phyloP scores from a whole-genome alignment of 2,329 filamentous ascomycete species.

The Nigrospora sphaerica region DNA sequence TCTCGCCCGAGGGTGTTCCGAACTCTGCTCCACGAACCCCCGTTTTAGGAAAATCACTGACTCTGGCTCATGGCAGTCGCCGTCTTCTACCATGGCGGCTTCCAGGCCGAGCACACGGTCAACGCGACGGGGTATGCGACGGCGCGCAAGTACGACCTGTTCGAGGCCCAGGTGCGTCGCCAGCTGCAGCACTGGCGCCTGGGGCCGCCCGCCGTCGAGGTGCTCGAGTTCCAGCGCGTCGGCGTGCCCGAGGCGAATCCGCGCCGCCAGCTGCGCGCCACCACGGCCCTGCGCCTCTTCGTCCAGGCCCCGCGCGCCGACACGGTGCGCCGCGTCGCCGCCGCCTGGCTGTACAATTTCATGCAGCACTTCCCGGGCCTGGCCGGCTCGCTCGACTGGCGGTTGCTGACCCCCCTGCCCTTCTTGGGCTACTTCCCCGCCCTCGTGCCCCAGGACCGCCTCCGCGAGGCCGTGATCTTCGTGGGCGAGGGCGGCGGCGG shows the following conservation, averaged over 20 bases:
- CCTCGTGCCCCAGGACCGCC: slow-evolving; percentile 15
- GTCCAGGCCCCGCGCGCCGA: slow-evolving; percentile 25
- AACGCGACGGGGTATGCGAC: slow-evolving; percentile 42
- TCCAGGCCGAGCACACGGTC: slow-evolving; percentile 33
- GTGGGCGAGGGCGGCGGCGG: slow-evolving; percentile 1
- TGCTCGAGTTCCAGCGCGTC: slow-evolving; percentile 45
- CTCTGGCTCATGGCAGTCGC: too few species aligned
- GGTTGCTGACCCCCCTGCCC: slow-evolving; percentile 28
- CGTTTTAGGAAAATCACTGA: too few species aligned
- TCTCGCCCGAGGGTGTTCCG: too few species aligned
- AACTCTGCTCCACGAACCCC: too few species aligned
- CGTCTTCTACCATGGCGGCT: slow-evolving; percentile 42
- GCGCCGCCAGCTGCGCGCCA: slow-evolving; percentile 29
- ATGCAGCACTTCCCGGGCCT: slow-evolving; percentile 38
- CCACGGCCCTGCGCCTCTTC: slow-evolving; percentile 37
- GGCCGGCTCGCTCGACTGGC: slow-evolving; percentile 32
- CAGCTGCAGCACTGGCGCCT: slow-evolving; percentile 28
- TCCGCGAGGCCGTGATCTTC: slow-evolving; percentile 12
- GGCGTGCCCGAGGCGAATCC: slow-evolving; percentile 30
- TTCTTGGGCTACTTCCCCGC: slow-evolving; percentile 35
- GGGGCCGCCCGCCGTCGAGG: slow-evolving; percentile 31
- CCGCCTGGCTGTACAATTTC: slow-evolving; percentile 23
- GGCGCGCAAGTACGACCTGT: slow-evolving; percentile 38
- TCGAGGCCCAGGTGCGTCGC: slow-evolving; percentile 37
- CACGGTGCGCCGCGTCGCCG: slow-evolving; percentile 19